Conservation (phyloP, 2,329 filamentous ascomycete species). For the Pseudogymnoascus sp. region DNA sequence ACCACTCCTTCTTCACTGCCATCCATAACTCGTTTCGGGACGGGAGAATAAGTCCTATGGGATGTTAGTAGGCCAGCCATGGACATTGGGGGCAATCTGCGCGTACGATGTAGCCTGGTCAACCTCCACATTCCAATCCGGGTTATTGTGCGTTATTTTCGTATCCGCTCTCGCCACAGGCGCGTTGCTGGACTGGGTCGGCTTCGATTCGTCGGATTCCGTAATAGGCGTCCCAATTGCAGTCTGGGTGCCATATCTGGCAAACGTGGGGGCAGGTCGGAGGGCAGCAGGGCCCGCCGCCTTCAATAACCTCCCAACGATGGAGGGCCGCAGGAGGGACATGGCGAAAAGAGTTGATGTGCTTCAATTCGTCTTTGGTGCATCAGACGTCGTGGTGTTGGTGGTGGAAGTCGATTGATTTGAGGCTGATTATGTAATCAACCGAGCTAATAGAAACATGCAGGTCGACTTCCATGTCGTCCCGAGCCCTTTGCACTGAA, state of each 20-base stretch:
- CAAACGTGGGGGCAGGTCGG: conserved; percentile 33
- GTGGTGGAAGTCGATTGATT: conserved; percentile 10
- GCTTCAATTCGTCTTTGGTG: conserved; percentile 10
- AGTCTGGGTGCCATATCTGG: conserved; percentile 45
- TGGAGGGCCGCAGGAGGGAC: conserved; percentile 55
- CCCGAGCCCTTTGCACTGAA: conserved; percentile 14
- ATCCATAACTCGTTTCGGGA: conserved; percentile 82
- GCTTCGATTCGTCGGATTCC: conserved; percentile 25
- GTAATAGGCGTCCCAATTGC: conserved; percentile 30
- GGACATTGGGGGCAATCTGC: not conserved
- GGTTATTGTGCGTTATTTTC: conserved; percentile 42
- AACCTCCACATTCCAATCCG: conserved; percentile 70
- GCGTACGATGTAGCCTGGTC: conserved; percentile 88
- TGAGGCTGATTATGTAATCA: conserved; percentile 17
- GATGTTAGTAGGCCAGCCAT: conserved; percentile 21
- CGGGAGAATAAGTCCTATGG: conserved; percentile 75
- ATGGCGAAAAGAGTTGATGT: conserved; percentile 35
- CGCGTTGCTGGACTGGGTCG: conserved; percentile 31
- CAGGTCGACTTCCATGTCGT: conserved; percentile 13
- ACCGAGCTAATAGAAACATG: conserved; percentile 10
- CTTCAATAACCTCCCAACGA: conserved; percentile 44
- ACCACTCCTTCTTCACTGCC: conserved; percentile 72
- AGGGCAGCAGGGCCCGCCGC: conserved; percentile 32
- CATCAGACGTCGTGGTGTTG: conserved; percentile 9
- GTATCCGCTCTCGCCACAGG: conserved; percentile 15